A percentile compares a stretch with the other conserved stretches of the same genome.
phyloP scores from a whole-genome alignment of 768 basidiomycete genomes.

The Dentipellis fragilis region DNA sequence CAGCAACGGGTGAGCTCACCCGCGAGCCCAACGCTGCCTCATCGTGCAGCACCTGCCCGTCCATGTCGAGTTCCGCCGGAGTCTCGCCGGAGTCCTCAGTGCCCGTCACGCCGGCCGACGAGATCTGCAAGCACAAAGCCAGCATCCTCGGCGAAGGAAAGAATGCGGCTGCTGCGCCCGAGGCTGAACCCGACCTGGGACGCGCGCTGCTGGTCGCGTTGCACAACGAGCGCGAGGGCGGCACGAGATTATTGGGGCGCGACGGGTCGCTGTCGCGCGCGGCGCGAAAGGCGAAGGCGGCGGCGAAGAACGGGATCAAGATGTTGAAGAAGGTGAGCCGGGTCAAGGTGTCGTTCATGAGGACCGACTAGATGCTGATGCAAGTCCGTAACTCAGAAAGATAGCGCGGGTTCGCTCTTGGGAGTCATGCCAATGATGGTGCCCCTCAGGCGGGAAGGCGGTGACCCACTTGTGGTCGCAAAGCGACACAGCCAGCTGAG shows the following conservation, averaged over 20 bases:
- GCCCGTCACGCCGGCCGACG: not conserved
- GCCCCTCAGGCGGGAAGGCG: no score
- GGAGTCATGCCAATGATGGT: not conserved
- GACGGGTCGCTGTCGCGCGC: conserved; percentile 1
- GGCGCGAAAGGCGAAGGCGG: not conserved
- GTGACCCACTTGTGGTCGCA: no score
- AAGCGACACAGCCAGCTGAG: not conserved
- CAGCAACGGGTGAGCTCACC: no score
- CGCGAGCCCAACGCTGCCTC: not conserved
- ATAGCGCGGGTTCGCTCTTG: not conserved
- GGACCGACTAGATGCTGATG: not conserved
- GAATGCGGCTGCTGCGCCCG: not conserved
- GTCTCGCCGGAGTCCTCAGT: not conserved
- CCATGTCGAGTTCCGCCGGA: not conserved
- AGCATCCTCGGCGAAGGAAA: not conserved
- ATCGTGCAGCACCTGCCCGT: not conserved
- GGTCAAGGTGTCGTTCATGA: not conserved
- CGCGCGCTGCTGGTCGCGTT: not conserved
- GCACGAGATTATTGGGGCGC: not conserved
- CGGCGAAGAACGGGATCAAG: not conserved
- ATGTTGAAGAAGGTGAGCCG: not conserved
- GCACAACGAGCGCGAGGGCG: not conserved
- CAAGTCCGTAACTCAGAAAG: not conserved
- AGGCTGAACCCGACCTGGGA: not conserved
- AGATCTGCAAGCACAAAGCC: not conserved